Percentiles rank a stretch among this genome's conserved stretches.
phyloP scores from a whole-genome alignment of 1,284 basidiomycete genomes.

The Ceratobasidium papillatum region DNA sequence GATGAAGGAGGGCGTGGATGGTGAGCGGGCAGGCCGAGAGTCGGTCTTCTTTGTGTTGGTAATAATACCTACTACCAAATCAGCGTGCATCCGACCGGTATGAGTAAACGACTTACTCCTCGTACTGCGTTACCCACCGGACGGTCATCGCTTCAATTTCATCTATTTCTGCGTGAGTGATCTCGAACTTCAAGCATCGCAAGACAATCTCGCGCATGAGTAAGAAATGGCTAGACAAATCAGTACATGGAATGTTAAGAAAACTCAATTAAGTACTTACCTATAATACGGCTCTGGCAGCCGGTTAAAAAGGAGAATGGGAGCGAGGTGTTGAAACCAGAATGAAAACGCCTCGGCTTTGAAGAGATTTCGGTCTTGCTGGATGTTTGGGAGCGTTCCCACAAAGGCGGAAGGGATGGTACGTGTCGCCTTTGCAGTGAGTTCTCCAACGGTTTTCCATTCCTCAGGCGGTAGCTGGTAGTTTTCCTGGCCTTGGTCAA shows the following conservation, averaged over 20 bases:
- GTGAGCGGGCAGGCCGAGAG: conserved; percentile 55
- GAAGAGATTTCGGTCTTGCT: conserved; percentile 49
- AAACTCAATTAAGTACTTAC: conserved; percentile 50
- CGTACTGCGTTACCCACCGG: conserved; percentile 57
- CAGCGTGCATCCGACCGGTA: neutral
- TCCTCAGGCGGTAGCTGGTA: conserved; percentile 47
- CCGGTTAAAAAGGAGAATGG: neutral
- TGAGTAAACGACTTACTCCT: conserved; percentile 50
- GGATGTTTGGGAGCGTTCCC: conserved; percentile 53
- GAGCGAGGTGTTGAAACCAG: conserved; percentile 15
- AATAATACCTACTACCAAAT: conserved; percentile 53
- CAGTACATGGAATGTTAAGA: conserved; percentile 40
- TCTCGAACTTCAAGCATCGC: conserved; percentile 56
- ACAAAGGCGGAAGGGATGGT: conserved; percentile 53
- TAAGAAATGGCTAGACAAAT: conserved; percentile 53
- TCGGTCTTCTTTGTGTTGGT: conserved; percentile 51
- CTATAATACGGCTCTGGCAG: conserved; percentile 46
- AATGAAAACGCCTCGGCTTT: conserved; percentile 8
- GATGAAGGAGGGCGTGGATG: conserved; percentile 57
- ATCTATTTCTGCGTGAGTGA: conserved; percentile 51
- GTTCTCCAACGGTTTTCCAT: conserved; percentile 51
- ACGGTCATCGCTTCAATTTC: conserved; percentile 52
- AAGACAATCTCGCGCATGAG: conserved; percentile 54
- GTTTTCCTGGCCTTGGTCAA: conserved; percentile 50
- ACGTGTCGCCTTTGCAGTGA: conserved; percentile 47